Percentiles rank a stretch among this genome's conserved stretches.
Conservation (phyloP, 2,329 filamentous ascomycete genomes). For the Cryphonectria carpinicola region DNA sequence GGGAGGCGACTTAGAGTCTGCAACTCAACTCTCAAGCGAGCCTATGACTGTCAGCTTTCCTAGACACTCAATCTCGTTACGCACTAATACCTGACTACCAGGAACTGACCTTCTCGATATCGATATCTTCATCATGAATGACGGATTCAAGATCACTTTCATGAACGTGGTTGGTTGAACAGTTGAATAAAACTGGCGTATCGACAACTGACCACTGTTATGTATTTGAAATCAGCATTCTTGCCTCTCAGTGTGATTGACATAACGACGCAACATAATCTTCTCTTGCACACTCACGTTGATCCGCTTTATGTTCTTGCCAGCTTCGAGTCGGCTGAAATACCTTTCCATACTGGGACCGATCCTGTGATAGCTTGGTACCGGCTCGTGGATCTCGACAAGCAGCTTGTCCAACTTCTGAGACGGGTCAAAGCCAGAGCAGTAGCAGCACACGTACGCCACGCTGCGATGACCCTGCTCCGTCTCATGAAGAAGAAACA, state of each 20-base stretch:
- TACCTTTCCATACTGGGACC: slow-evolving; percentile 59
- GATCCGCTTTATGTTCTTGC: slow-evolving; percentile 52
- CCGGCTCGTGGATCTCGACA: slow-evolving; percentile 54
- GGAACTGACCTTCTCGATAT: slow-evolving; percentile 42
- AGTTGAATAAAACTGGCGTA: slow-evolving; percentile 45
- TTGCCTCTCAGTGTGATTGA: not conserved
- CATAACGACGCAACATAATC: not conserved
- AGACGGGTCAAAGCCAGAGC: slow-evolving; percentile 56
- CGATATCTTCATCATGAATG: slow-evolving; percentile 42
- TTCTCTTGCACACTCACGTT: slow-evolving; percentile 45
- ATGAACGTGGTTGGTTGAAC: slow-evolving; percentile 43
- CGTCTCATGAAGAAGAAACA: slow-evolving; percentile 53
- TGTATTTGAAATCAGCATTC: slow-evolving; percentile 12
- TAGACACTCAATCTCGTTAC: not conserved
- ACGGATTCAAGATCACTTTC: slow-evolving; percentile 37
- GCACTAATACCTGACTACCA: too few species aligned
- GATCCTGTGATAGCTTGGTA: slow-evolving; percentile 59
- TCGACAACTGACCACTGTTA: slow-evolving; percentile 54
- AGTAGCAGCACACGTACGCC: slow-evolving; percentile 57
- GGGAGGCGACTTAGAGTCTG: slow-evolving; percentile 57
- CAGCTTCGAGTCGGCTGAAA: slow-evolving; percentile 52
- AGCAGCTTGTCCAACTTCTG: slow-evolving; percentile 54
- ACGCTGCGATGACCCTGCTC: slow-evolving; percentile 46
- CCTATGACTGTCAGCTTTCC: slow-evolving; percentile 32
- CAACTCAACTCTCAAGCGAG: slow-evolving; percentile 51